Evolutionary conservation across 2,329 filamentous ascomycete species (phyloP).

Genomic region (Ascosphaera aggregata): DNA sequence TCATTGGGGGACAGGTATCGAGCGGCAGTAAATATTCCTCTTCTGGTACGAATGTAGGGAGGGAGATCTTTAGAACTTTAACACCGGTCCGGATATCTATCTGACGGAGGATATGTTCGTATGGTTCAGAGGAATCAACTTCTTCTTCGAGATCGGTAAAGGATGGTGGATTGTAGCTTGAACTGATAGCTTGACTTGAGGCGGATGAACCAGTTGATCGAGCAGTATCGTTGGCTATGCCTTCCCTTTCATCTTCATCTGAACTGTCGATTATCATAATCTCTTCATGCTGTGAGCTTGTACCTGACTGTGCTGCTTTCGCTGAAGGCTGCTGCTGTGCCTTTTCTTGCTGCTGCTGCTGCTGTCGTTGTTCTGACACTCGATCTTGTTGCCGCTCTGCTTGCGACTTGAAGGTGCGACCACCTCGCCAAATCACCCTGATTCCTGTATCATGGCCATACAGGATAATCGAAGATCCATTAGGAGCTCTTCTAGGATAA

Average conservation of each 20-base stretch:
- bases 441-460: constrained; percentile 36
- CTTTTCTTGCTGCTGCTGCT: constrained; percentile 8
- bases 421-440: constrained; percentile 36
- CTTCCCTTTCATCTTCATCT: constrained; percentile 28
- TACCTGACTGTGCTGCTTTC: too few species aligned
- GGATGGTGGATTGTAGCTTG: not conserved
- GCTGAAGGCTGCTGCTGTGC: constrained; percentile 8
- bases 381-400: constrained; percentile 11
- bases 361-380: constrained; percentile 10
- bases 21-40: constrained; percentile 15
- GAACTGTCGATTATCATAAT: constrained; percentile 32
- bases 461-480: constrained; percentile 37
- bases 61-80: constrained; percentile 28
- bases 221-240: constrained; percentile 4
- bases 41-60: constrained; percentile 20
- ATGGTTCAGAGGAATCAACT: constrained; percentile 31
- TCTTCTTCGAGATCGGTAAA: constrained; percentile 32
- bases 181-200: not conserved
- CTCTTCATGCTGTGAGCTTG: constrained; percentile 15
- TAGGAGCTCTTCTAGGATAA: constrained; percentile 34
- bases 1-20: constrained; percentile 23
- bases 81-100: constrained; percentile 31
- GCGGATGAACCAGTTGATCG: not conserved
- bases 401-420: constrained; percentile 22
- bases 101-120: constrained; percentile 28